These are phyloP conservation scores for Cladosporium sp. DNA, from an alignment of 2,329 filamentous ascomycete species.

Conservation along the genomic window DNA sequence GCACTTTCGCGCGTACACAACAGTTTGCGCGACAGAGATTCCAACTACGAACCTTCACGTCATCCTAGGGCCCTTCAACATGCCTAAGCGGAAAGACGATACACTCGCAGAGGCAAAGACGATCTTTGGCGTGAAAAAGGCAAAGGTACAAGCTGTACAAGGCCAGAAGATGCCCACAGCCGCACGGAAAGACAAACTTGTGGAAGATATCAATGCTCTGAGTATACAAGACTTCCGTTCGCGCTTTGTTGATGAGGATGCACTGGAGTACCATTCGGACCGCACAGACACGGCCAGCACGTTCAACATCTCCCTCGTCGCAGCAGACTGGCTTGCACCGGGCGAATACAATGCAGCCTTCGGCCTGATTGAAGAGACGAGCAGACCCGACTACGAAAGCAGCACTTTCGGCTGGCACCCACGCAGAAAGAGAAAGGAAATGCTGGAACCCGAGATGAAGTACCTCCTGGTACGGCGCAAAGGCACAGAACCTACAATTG, in stretches of 20 bases:
- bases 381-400: conserved; percentile 62
- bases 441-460: conserved; percentile 66
- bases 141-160: conserved; percentile 1
- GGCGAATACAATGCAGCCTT: conserved; percentile 53
- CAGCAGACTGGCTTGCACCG: conserved; percentile 22
- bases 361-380: conserved; percentile 63
- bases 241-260: conserved; percentile 18
- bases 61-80: background rate
- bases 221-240: conserved; percentile 21
- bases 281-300: conserved; percentile 14
- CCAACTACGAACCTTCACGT: background rate
- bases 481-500: background rate
- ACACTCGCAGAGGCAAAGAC: background rate
- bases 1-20: conserved; percentile 2
- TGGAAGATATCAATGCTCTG: conserved; percentile 26
- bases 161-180: background rate
- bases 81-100: conserved; percentile 9
- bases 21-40: background rate
- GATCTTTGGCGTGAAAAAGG: background rate
- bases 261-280: conserved; percentile 8
- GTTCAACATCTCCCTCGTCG: conserved; percentile 23
- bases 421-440: conserved; percentile 64
- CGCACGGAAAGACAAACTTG: conserved; percentile 18
- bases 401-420: conserved; percentile 67
- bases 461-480: conserved; percentile 62